Evolutionary conservation across 164 flowering plant species (phyloP), one percentile per base, ranked within the genome.

Genomic region (Tetrastigma voinierianum): DNA sequence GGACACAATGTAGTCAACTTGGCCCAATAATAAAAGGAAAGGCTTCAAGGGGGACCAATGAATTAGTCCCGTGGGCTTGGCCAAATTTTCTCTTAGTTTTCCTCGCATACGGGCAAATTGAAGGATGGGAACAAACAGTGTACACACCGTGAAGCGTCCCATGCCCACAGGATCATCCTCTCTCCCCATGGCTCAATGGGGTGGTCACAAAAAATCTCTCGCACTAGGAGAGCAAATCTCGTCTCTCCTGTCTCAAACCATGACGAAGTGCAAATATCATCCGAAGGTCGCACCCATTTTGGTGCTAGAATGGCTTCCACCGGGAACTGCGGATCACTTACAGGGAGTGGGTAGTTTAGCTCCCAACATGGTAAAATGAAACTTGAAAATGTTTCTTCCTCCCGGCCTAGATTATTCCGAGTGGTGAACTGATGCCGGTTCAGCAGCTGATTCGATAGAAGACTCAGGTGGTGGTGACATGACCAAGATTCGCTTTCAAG

Each of bases 151-250:
- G 91, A 87, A 72, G 89, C n/a, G 90, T 60, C 65, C 96, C 14
- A 25, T 87, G 59, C 78, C 94, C 51, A 17, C 88, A 47, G 90
- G 82, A 61, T 85, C 98, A 51, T 78, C 96, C n/a, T 89, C 96
- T 63, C 86, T 8, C 86, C n/a, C 92, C 12, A 82, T 93, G 75
- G 80, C 96, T 60, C 91, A 90, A 65, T 90, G n/a, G 97, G 96
- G 62, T 78, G 91, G 94, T 67, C 96, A 47, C 94, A n/a, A n/a
- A n/a, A n/a, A n/a, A 90, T 72, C 1, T 84, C 92, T 44, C 91
- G 98, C 21, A 83, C 83, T 2, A 78, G 73, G n/a, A 87, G 98
- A 80, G 71, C 94, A 46, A 89, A 86, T 78, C 73, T 91, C 58
- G 82, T 89, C 7, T 79, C 93, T 64, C 96, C n/a, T n/a, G n/a